Base-by-base conservation (phyloP, 768 basidiomycete species). In the Lentinus brumalis region DNA sequence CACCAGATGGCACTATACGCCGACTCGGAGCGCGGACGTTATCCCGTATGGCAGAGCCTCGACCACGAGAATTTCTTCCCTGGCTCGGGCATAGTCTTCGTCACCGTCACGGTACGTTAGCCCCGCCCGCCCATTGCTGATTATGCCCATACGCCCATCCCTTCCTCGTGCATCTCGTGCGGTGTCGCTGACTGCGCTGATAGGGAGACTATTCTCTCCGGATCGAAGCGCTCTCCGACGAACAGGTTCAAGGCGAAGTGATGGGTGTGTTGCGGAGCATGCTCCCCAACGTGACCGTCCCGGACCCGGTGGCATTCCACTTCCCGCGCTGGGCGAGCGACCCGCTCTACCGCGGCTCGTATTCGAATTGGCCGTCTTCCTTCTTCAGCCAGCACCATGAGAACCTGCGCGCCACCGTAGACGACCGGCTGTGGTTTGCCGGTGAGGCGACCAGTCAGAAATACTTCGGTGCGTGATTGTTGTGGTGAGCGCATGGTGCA, bases 331-430 rank as follows among this genome's bases (percentile, higher is more conserved):
- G 88, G 89, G 64, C 76, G 47, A 69, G 71, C 14, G 78, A 88
- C 66, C 79, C 81, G 3, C 72, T 74, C 31, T 85, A 78, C 70
- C 78, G 85, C 26, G 86, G 86, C 5, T 83, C 86, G 4, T 90
- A 86, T 64, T 85, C 84, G 21, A 90, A 88, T 60, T 89, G 87
- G 87, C 87, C 86, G 0, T 78, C 88, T 0, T 78, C 83, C 3
- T 87, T 87, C 63, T 70, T 82, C 9, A 77, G 76, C 15, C 73
- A 75, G 35, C 83, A 86, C 53, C 77, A 83, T 8, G 74, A 77
- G 11, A 86, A 87, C 66, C 65, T 88, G 53, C 77, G 83, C 42
- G 83, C 83, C 4, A 84, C 82, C 18, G 75, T 88, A 9, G 73
- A 74, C 8, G 67, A 74, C 32, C 75, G 77, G 12, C 74, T 88